These are phyloP conservation scores for Glonium stellatum DNA, from an alignment of 495 filamentous ascomycete genomes.

Conservation along the genomic window DNA sequence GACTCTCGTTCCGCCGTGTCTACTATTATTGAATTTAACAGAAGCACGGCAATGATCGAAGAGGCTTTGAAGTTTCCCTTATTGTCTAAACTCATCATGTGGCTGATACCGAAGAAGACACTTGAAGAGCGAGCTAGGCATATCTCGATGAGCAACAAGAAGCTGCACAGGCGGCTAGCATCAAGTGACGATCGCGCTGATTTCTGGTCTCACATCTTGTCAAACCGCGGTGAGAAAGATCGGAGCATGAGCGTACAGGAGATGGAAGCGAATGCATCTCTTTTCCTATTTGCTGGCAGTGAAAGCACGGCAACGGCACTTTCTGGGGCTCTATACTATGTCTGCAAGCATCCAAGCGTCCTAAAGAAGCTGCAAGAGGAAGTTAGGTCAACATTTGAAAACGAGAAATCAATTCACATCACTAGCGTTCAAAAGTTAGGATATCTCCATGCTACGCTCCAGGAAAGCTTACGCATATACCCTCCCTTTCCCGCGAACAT, in stretches of 20 bases:
- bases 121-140: not conserved
- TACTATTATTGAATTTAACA: not conserved
- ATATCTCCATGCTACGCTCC: not conserved
- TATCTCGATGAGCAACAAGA: constrained; percentile 12
- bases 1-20: not conserved
- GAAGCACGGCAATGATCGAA: not conserved
- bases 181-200: not conserved
- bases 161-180: constrained; percentile 13
- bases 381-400: not conserved
- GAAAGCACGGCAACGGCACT: not conserved
- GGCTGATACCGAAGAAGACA: not conserved
- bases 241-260: not conserved
- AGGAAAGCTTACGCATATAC: not conserved
- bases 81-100: not conserved
- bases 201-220: not conserved
- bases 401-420: not conserved
- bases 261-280: not conserved
- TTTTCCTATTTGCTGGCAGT: not conserved
- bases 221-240: too few relatives aligned
- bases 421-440: not conserved
- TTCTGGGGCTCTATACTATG: not conserved
- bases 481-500: not conserved
- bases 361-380: not conserved
- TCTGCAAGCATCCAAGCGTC: not conserved
- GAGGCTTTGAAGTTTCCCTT: not conserved